phyloP scores from a whole-genome alignment of 257 asterid genomes.

The Euphrasia confusa region DNA sequence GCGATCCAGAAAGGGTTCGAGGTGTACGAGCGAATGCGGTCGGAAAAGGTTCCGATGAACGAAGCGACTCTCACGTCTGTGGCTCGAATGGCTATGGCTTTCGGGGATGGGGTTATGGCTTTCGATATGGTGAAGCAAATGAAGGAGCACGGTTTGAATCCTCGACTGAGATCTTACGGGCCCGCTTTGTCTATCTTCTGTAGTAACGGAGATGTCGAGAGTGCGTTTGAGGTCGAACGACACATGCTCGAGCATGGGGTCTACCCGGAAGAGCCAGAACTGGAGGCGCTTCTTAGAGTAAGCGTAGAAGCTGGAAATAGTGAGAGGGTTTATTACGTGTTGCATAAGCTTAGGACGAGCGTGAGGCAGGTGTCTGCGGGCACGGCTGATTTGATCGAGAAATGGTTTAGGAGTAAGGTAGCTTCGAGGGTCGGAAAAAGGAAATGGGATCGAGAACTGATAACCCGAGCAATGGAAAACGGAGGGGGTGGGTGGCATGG shows the following conservation, averaged over 20 bases:
- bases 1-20: constrained; percentile 67
- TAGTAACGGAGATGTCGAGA: constrained; percentile 58
- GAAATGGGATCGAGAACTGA: constrained; percentile 54
- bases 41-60: constrained; percentile 58
- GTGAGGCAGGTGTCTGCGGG: constrained; percentile 61
- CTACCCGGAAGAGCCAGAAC: constrained; percentile 72
- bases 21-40: constrained; percentile 49
- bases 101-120: constrained; percentile 76
- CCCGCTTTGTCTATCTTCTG: constrained; percentile 77
- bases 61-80: constrained; percentile 79
- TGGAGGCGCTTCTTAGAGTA: constrained; percentile 58
- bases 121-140: constrained; percentile 62
- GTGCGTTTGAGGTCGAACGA: constrained; percentile 60
- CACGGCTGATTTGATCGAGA: constrained; percentile 63
- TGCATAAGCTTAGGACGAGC: constrained; percentile 73
- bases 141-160: constrained; percentile 58
- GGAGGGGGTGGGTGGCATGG: constrained; percentile 98
- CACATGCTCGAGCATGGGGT: constrained; percentile 72
- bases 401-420: constrained; percentile 65
- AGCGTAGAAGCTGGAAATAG: constrained; percentile 57
- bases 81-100: constrained; percentile 80
- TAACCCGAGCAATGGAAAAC: constrained; percentile 42
- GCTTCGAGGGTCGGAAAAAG: constrained; percentile 72
- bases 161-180: constrained; percentile 68
- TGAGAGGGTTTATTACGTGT: constrained; percentile 58